Evolutionary conservation across 1,139 yeast species (phyloP), one percentile per base, ranked within the genome.

Genomic region (Taphrina flavorubra): DNA sequence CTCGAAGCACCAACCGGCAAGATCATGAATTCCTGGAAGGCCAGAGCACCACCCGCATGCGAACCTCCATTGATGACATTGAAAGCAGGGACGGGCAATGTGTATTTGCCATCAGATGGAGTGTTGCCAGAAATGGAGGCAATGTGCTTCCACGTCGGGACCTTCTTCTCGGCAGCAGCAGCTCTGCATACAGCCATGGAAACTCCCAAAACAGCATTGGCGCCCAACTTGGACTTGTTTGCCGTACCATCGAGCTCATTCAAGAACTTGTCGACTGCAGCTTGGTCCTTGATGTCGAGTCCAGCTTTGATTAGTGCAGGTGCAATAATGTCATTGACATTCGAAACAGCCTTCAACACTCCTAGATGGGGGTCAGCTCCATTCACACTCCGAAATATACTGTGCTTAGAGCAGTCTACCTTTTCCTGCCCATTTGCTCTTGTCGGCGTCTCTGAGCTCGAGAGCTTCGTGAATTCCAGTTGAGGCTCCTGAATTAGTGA

Each of bases 1-100:
- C 92, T 79, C 76, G 86, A 84, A 77, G 96, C 97, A 76, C 87
- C 91, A 76, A 88, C 84, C 81, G 98, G 97, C 74, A 90, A 97
- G 83, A 92, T 90, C 97, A 92, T 92, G 85, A 92, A 92, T 85
- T 92, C 98, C 85, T 92, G 98, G 87, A 92, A 87, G 77, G 97
- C 97, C 76, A 92, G 85, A 79, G 92, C 89, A 85, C 98, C 98
- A 84, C 97, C 98, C 78, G 98, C 97, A 84, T 92, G 98, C 79
- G 96, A 88, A 82, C 98, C 97, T 85, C 98, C 97, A 87, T 92
- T 92, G 81, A 92, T 86, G 75, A 92, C 97, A 84, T 92, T 92
- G 85, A 90, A 94, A 64, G 72, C 74, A 20, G 76, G 76, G 61
- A 74, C 75, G 53, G 76, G 76, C 59, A 74, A 73, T 47, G 73